Conservation (phyloP, 1,284 basidiomycete species). For the Exobasidium cylindrosporum region DNA sequence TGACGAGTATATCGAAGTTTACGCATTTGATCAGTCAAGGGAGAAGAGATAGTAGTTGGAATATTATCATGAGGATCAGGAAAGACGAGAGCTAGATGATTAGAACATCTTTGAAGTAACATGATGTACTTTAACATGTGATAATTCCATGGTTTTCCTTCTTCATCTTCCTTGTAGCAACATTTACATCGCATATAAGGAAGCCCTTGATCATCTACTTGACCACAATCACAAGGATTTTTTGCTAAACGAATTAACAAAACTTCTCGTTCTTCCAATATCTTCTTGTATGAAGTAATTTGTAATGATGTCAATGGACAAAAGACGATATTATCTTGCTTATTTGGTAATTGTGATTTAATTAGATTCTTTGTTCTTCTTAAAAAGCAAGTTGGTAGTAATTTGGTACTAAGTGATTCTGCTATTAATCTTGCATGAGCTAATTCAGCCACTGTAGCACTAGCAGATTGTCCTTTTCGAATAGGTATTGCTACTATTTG, state of each 20-base stretch:
- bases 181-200: constrained; percentile 43
- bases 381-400: constrained; percentile 73
- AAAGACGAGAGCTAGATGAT: constrained; percentile 76
- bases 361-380: constrained; percentile 79
- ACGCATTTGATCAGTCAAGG: constrained; percentile 20
- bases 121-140: constrained; percentile 68
- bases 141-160: constrained; percentile 58
- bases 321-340: constrained; percentile 82
- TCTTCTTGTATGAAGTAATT: constrained; percentile 67
- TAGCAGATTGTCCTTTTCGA: constrained; percentile 64
- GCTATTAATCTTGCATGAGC: constrained; percentile 57
- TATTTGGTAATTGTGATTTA: constrained; percentile 72
- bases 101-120: constrained; percentile 76
- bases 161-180: constrained; percentile 62
- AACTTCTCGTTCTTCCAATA: constrained; percentile 65
- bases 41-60: not conserved
- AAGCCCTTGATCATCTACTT: constrained; percentile 52
- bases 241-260: constrained; percentile 68
- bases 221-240: constrained; percentile 70
- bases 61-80: constrained; percentile 61
- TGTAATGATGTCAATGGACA: constrained; percentile 73
- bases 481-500: constrained; percentile 56
- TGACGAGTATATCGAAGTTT: constrained; percentile 43
- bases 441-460: constrained; percentile 65
- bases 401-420: constrained; percentile 62